These are phyloP conservation scores for Phaseolus lunatus DNA, from an alignment of 306 rosid species.

Conservation along the genomic window DNA sequence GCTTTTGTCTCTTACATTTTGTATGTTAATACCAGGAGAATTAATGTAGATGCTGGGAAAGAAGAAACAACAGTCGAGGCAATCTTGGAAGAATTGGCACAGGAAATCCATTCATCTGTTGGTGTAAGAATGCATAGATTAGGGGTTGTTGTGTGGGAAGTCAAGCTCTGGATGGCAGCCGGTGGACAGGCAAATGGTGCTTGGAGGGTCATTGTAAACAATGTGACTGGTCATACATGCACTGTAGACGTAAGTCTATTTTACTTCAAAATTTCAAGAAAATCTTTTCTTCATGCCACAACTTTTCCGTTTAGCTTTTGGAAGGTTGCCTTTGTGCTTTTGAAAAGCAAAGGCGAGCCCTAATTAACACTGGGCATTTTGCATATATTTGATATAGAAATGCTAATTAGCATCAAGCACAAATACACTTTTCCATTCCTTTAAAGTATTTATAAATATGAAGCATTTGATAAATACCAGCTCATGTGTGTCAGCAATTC, in stretches of 20 bases:
- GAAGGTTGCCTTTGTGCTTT: slow-evolving; percentile 33
- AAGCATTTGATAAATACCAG: slow-evolving; percentile 28
- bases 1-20: slow-evolving; percentile 47
- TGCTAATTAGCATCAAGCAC: slow-evolving; percentile 2
- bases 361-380: not conserved
- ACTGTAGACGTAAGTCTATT: slow-evolving; percentile 76
- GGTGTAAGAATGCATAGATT: slow-evolving; percentile 98
- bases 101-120: slow-evolving; percentile 75
- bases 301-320: not conserved
- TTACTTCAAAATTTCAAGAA: slow-evolving; percentile 35
- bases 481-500: slow-evolving; percentile 9
- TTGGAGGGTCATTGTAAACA: slow-evolving; percentile 95
- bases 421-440: slow-evolving; percentile 10
- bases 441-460: not conserved
- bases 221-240: slow-evolving; percentile 97
- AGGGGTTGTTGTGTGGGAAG: slow-evolving; percentile 96
- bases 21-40: slow-evolving; percentile 67
- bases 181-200: slow-evolving; percentile 82
- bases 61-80: slow-evolving; percentile 75
- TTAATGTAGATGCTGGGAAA: slow-evolving; percentile 59
- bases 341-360: slow-evolving; percentile 17
- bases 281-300: slow-evolving; percentile 29
- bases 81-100: slow-evolving; percentile 73
- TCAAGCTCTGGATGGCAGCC: slow-evolving; percentile 87
- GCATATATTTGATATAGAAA: slow-evolving; percentile 23